Percentiles rank a stretch among this genome's conserved stretches.
Evolutionary conservation across 2,329 filamentous ascomycete genomes (phyloP).

Genomic region (Curvularia sp.): DNA sequence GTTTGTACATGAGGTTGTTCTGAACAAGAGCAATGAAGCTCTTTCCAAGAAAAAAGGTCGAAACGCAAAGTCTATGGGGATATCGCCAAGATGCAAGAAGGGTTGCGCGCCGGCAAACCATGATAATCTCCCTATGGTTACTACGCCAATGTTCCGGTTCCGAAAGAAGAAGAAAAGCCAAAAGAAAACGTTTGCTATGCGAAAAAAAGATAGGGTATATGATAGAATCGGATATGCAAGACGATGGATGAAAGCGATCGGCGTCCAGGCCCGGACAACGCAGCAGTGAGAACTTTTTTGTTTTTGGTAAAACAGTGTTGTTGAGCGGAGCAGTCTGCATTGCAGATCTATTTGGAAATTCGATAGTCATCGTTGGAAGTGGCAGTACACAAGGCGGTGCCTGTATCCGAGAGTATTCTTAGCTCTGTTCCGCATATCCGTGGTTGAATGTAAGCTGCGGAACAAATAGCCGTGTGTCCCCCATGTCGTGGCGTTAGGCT

Average conservation of each 20-base stretch:
- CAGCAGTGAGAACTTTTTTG: slow-evolving; percentile 20
- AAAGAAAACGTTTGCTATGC: slow-evolving; percentile 7
- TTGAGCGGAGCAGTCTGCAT: slow-evolving; percentile 14
- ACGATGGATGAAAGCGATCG: not conserved
- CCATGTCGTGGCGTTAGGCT: slow-evolving; percentile 17
- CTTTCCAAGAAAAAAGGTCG: slow-evolving; percentile 12
- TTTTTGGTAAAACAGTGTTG: slow-evolving; percentile 4
- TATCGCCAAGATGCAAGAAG: slow-evolving; percentile 35
- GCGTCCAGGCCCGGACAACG: not conserved
- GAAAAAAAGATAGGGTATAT: slow-evolving; percentile 35
- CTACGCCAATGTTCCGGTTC: slow-evolving; percentile 22
- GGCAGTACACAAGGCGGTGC: slow-evolving; percentile 8
- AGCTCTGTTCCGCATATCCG: slow-evolving; percentile 16
- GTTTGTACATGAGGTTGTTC: slow-evolving; percentile 14
- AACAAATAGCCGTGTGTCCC: slow-evolving; percentile 16
- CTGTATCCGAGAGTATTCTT: slow-evolving; percentile 8
- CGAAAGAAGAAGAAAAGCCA: slow-evolving; percentile 18
- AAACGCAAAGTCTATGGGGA: slow-evolving; percentile 39
- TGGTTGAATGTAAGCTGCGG: slow-evolving; percentile 18
- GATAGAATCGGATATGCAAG: slow-evolving; percentile 23
- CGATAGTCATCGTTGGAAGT: slow-evolving; percentile 14
- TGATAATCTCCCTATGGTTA: slow-evolving; percentile 9
- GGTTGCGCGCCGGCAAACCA: slow-evolving; percentile 30
- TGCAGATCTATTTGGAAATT: slow-evolving; percentile 3
- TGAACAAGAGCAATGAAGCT: slow-evolving; percentile 32